A percentile compares a stretch with the other conserved stretches of the same genome.
Conservation (phyloP, 495 filamentous ascomycete genomes). For the Hypoxylon lenormandii region DNA sequence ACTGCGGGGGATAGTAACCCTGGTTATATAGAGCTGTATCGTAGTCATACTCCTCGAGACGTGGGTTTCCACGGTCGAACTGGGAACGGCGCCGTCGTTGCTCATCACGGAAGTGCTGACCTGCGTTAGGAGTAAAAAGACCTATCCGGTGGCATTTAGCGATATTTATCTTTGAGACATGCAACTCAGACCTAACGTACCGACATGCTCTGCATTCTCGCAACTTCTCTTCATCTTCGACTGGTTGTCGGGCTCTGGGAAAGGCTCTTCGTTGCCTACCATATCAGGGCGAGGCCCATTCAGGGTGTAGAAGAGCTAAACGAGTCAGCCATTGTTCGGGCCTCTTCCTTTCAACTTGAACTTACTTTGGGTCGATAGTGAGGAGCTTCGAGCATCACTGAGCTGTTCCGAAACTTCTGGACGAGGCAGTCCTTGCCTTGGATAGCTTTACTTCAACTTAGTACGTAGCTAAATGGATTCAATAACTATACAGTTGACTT, state of each 20-base stretch:
- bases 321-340: constrained; percentile 30
- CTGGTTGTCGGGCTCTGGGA: constrained; percentile 81
- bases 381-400: constrained; percentile 86
- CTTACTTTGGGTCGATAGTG: constrained; percentile 85
- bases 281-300: constrained; percentile 58
- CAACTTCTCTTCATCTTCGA: constrained; percentile 86
- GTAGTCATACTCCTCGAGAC: constrained; percentile 70
- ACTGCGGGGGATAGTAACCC: constrained; percentile 46
- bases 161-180: constrained; percentile 4
- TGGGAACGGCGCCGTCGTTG: constrained; percentile 81
- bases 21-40: constrained; percentile 54
- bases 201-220: constrained; percentile 86
- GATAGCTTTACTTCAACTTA: constrained; percentile 68
- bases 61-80: constrained; percentile 76
- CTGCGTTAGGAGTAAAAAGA: constrained; percentile 76
- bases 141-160: constrained; percentile 57
- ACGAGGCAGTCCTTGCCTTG: constrained; percentile 91
- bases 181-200: constrained; percentile 59
- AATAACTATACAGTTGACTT: constrained; percentile 53
- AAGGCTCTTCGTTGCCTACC: constrained; percentile 72
- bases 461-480: constrained; percentile 1
- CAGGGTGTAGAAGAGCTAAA: constrained; percentile 64
- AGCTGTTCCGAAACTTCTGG: constrained; percentile 95
- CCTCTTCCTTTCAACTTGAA: neutral
- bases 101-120: constrained; percentile 78